Evolutionary conservation across 805 yeast species (phyloP).

Genomic region (Debaryomyces tyrocola): DNA sequence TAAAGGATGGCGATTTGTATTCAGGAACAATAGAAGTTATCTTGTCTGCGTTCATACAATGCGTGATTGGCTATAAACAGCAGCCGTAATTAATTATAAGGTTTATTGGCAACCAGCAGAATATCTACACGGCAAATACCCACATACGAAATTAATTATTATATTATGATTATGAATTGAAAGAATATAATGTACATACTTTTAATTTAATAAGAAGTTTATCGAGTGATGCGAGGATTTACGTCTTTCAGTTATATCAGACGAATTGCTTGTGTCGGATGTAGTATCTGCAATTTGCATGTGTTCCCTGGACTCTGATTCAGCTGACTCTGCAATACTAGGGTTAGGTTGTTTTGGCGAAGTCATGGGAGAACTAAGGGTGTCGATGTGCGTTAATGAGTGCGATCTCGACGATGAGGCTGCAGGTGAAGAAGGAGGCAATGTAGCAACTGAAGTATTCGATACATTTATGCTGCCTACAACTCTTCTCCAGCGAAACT

Average conservation of each 20-base stretch:
- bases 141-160: neutral
- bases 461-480: slow-evolving; percentile 22
- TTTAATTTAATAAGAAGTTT: slow-evolving; percentile 24
- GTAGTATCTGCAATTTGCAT: too few relatives aligned
- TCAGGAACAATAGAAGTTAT: too few relatives aligned
- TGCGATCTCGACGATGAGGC: slow-evolving; percentile 3
- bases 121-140: neutral
- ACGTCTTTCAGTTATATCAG: slow-evolving; percentile 4
- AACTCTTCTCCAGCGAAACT: slow-evolving; percentile 81
- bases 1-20: too few relatives aligned
- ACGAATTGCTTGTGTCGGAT: neutral
- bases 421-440: neutral
- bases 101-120: too few relatives aligned
- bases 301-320: neutral
- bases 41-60: too few relatives aligned
- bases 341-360: neutral
- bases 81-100: too few relatives aligned
- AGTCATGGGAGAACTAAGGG: slow-evolving; percentile 4
- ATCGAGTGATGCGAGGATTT: slow-evolving; percentile 29
- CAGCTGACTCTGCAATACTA: neutral
- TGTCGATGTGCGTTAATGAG: slow-evolving; percentile 3
- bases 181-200: neutral
- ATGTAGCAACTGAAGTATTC: neutral
- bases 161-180: neutral
- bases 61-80: too few relatives aligned